A percentile compares a stretch with the other conserved stretches of the same genome.
phyloP scores from a whole-genome alignment of 768 basidiomycete genomes.

The Boletus edulis region DNA sequence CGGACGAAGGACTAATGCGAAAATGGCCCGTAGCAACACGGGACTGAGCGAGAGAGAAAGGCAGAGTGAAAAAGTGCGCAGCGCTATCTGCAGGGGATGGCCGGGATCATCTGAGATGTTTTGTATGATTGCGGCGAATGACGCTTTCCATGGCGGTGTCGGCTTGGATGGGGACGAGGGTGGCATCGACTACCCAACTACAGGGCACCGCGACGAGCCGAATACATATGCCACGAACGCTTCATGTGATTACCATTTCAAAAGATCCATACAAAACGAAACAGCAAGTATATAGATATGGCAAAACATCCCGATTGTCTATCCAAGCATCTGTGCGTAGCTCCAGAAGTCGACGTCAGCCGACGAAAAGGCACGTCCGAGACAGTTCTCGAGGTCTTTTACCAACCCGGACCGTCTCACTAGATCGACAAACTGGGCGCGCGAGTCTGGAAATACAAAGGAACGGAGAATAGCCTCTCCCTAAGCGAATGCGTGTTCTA shows the following conservation, averaged over 20 bases:
- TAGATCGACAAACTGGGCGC: conserved; percentile 61
- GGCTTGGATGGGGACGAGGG: neutral
- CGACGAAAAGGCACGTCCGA: conserved; percentile 29
- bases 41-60: conserved; percentile 69
- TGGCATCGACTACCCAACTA: neutral
- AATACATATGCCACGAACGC: neutral
- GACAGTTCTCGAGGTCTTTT: conserved; percentile 20
- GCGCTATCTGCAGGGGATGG: conserved; percentile 56
- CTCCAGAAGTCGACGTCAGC: conserved; percentile 68
- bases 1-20: conserved; percentile 30
- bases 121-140: neutral
- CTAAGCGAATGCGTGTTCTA: conserved; percentile 35
- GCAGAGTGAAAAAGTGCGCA: conserved; percentile 66
- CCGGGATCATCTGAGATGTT: conserved; percentile 33
- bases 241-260: conserved; percentile 4
- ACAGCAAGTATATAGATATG: neutral
- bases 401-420: conserved; percentile 47
- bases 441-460: conserved; percentile 76
- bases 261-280: too few species aligned
- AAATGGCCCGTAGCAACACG: conserved; percentile 52
- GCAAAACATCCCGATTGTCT: neutral
- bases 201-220: neutral
- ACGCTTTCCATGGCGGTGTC: neutral
- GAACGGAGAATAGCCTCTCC: conserved; percentile 51
- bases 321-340: conserved; percentile 33